phyloP scores from a whole-genome alignment of 495 filamentous ascomycete species.

The Trichoderma orchidacearum region DNA sequence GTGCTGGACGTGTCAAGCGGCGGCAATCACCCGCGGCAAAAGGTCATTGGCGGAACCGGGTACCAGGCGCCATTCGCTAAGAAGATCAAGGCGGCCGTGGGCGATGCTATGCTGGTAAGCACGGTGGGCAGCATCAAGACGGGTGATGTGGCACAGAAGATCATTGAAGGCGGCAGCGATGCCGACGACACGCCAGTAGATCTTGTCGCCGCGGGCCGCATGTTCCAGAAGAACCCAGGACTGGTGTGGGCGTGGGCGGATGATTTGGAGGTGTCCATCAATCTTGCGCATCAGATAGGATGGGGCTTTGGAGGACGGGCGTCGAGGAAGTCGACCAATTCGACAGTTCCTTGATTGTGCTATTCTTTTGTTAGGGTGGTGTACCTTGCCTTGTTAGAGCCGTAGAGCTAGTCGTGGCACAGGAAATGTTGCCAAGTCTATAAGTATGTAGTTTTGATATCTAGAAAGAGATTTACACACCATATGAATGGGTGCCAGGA shows the following conservation, averaged over 20 bases:
- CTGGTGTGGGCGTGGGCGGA: constrained; percentile 54
- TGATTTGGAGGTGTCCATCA: constrained; percentile 44
- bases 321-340: not conserved
- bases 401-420: no score
- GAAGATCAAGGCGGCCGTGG: constrained; percentile 46
- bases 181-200: constrained; percentile 30
- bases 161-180: constrained; percentile 32
- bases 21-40: constrained; percentile 42
- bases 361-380: no score
- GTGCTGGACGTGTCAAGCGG: constrained; percentile 51
- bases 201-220: constrained; percentile 42
- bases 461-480: no score
- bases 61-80: constrained; percentile 47
- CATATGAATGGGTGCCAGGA: no score
- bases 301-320: constrained; percentile 29
- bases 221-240: constrained; percentile 57
- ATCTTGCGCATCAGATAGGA: constrained; percentile 52
- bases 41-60: constrained; percentile 38
- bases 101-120: constrained; percentile 38
- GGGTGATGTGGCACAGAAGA: constrained; percentile 38
- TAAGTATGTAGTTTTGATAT: no score
- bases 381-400: no score
- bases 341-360: not conserved
- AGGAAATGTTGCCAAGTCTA: no score
- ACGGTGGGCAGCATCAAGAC: constrained; percentile 49